These are phyloP conservation scores for Tulasnella sp. DNA, from an alignment of 768 basidiomycete genomes.

Conservation along the genomic window DNA sequence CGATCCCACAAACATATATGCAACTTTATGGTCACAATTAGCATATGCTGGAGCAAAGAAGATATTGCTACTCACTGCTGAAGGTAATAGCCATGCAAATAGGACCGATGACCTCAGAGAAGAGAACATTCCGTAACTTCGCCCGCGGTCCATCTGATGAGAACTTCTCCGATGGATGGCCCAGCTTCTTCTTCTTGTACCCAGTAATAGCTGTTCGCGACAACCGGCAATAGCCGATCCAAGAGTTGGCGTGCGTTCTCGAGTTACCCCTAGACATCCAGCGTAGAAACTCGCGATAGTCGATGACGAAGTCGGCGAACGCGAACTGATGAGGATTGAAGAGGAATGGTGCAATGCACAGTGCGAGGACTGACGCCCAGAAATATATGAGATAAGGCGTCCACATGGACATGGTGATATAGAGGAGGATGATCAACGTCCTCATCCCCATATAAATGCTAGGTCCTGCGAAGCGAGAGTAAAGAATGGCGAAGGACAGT, in stretches of 20 bases:
- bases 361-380: slow-evolving; percentile 87
- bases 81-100: slow-evolving; percentile 76
- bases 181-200: slow-evolving; percentile 98
- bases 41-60: not conserved
- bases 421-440: slow-evolving; percentile 82
- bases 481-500: slow-evolving; percentile 88
- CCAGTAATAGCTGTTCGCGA: slow-evolving; percentile 99
- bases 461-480: slow-evolving; percentile 97
- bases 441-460: slow-evolving; percentile 97
- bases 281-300: slow-evolving; percentile 91
- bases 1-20: slow-evolving; percentile 87
- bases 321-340: slow-evolving; percentile 99
- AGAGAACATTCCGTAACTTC: slow-evolving; percentile 78
- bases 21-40: slow-evolving; percentile 23
- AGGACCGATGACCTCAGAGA: slow-evolving; percentile 81
- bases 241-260: slow-evolving; percentile 91
- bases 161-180: slow-evolving; percentile 93
- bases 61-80: slow-evolving; percentile 38
- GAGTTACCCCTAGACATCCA: slow-evolving; percentile 99
- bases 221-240: slow-evolving; percentile 98
- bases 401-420: slow-evolving; percentile 87
- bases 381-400: slow-evolving; percentile 92
- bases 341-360: slow-evolving; percentile 92
- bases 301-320: slow-evolving; percentile 92
- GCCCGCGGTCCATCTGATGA: slow-evolving; percentile 92